phyloP scores from a whole-genome alignment of 306 rosid species.

The Begonia masoniana region DNA sequence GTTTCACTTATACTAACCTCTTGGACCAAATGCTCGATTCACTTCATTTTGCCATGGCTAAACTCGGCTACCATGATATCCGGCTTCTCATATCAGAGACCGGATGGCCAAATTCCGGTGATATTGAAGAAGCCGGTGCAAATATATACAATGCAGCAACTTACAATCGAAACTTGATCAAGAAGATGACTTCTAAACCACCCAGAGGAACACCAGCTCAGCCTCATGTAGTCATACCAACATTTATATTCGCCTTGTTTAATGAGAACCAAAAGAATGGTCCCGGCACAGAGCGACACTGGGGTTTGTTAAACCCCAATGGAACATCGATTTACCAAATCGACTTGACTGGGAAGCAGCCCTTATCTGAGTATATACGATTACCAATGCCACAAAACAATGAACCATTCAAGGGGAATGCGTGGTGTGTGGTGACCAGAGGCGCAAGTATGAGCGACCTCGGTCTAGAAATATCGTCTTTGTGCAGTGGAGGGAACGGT shows the following conservation, averaged over 20 bases:
- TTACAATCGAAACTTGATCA: conserved; percentile 49
- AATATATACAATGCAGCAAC: conserved; percentile 47
- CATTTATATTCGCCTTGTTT: conserved; percentile 58
- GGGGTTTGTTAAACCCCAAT: conserved; percentile 49
- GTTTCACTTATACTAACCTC: conserved; percentile 51
- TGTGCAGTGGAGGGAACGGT: conserved; percentile 21
- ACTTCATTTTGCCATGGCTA: conserved; percentile 50
- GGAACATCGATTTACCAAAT: conserved; percentile 49
- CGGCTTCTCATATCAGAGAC: conserved; percentile 49
- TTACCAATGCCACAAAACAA: conserved; percentile 20
- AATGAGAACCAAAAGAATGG: conserved; percentile 64
- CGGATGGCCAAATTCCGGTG: conserved; percentile 68
- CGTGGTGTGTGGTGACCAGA: conserved; percentile 33
- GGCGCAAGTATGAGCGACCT: conserved; percentile 20
- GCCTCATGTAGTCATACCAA: conserved; percentile 42
- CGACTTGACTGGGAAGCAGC: conserved; percentile 36
- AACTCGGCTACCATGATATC: conserved; percentile 50
- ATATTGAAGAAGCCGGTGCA: conserved; percentile 36
- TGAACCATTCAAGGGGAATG: conserved; percentile 19
- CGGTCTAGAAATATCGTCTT: conserved; percentile 9
- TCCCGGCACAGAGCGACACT: conserved; percentile 53
- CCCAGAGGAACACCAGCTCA: conserved; percentile 56
- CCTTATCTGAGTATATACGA: conserved; percentile 11
- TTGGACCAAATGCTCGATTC: conserved; percentile 89
- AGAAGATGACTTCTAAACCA: conserved; percentile 34